These are phyloP conservation scores for Lasiodiplodia theobromae DNA, from an alignment of 2,329 filamentous ascomycete genomes.

Conservation along the genomic window DNA sequence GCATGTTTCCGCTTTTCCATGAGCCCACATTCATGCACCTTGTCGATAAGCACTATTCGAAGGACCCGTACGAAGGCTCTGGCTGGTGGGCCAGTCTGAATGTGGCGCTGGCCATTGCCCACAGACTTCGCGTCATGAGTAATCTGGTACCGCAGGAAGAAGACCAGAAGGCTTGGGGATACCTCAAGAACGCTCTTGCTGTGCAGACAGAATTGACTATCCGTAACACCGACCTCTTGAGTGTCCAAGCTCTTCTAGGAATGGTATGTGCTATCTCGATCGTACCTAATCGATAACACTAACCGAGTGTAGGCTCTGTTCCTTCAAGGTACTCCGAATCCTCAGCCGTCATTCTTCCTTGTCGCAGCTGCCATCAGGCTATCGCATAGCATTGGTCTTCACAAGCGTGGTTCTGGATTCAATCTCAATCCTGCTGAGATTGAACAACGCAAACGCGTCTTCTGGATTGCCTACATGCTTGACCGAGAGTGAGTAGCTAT, in stretches of 20 bases:
- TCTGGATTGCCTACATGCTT: conserved; percentile 78
- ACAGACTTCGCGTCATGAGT: conserved; percentile 92
- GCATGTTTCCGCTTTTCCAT: conserved; percentile 97
- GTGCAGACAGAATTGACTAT: conserved; percentile 92
- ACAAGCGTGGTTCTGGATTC: conserved; percentile 91
- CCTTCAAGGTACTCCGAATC: conserved; percentile 94
- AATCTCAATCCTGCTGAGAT: conserved; percentile 93
- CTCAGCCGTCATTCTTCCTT: conserved; percentile 90
- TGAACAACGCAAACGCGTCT: conserved; percentile 83
- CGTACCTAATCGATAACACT: conserved; percentile 34
- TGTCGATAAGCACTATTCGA: conserved; percentile 90
- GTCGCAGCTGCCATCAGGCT: conserved; percentile 89
- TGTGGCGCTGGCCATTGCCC: conserved; percentile 89
- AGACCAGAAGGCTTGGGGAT: conserved; percentile 92
- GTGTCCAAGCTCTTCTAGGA: conserved; percentile 90
- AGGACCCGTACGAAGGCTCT: conserved; percentile 90
- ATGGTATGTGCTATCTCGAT: conserved; percentile 64
- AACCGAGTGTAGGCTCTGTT: conserved; percentile 69
- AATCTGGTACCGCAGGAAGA: conserved; percentile 89
- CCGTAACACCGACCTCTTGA: conserved; percentile 93
- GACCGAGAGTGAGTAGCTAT: conserved; percentile 69
- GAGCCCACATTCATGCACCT: conserved; percentile 98
- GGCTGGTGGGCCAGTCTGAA: conserved; percentile 99
- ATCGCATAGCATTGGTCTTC: conserved; percentile 91
- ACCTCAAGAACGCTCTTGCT: conserved; percentile 95